Evolutionary conservation across 140 eudicot species (phyloP).

Genomic region (Erigeron philadelphicus): DNA sequence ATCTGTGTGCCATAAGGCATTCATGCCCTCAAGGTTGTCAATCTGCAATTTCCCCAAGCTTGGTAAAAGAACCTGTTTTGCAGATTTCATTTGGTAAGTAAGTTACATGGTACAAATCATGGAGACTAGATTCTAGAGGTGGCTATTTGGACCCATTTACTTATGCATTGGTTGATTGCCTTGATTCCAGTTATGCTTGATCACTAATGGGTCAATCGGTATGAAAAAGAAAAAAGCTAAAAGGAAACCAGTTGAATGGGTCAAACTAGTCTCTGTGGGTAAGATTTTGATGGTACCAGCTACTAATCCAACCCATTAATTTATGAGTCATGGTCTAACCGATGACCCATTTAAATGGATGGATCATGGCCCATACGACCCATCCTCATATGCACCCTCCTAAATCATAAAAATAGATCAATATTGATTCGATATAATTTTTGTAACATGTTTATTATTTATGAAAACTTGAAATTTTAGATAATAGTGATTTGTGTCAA

Average conservation of each 20-base stretch:
- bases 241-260: neutral
- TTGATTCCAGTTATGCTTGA: neutral
- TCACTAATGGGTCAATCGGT: neutral
- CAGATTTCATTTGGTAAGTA: constrained; percentile 10
- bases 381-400: no score
- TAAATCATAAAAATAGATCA: neutral
- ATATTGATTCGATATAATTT: neutral
- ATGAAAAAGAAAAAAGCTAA: neutral
- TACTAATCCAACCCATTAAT: neutral
- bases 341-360: neutral
- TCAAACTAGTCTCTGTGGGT: neutral
- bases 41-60: constrained; percentile 40
- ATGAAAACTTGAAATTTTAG: no score
- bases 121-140: constrained; percentile 10
- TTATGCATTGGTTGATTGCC: neutral
- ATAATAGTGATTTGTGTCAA: neutral
- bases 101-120: constrained; percentile 18
- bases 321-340: neutral
- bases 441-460: neutral
- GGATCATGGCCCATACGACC: constrained; percentile 2
- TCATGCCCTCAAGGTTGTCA: constrained; percentile 28
- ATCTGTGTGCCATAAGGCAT: constrained; percentile 28
- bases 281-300: neutral
- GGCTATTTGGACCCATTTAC: neutral
- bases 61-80: constrained; percentile 32